Base-by-base conservation (phyloP, 2,329 filamentous ascomycete species). In the Fusarium heterosporum region DNA sequence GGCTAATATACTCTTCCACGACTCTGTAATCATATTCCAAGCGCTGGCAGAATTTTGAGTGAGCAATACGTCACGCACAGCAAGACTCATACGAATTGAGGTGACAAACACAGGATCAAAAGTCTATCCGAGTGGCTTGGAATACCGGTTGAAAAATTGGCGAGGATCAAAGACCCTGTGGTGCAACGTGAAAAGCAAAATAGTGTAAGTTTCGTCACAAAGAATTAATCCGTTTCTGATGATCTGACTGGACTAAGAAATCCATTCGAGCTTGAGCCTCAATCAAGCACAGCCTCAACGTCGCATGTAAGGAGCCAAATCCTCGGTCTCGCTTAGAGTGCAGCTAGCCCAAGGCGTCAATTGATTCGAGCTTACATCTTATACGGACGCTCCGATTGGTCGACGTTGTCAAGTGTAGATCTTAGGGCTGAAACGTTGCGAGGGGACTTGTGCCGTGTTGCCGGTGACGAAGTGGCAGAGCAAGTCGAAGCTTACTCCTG, bases 391-490 rank as follows among this genome's bases (percentile, higher is more conserved):
- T 32, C 43, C 56, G 7, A 67, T 67, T 63, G 51, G 63, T 12
- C 28, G 12, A 11, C 22, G 11, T 11, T 11, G 9, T 17, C 8
- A 22, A n/a, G 19, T 22, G 17, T 12, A 29, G 19, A 38, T 58
- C 29, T 17, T 63, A 64, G 59, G 60, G 59, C 51, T 63, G 60
- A 64, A 39, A 42, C 14, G 51, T 47, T 64, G 17, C 51, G 14
- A 16, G 17, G n/a, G 14, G 30, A 36, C 25, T 16, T n/a, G 16
- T 63, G 63, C 63, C 63, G 58, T 9, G 40, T 29, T 64, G 26
- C 64, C 48, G 64, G 64, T 68, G 64, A 67, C 59, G 60, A 47
- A 48, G 59, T 65, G 49, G 64, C 59, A 49, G 40, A 47, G 11
- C 17, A 14, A 46, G 14, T 13, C 13, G 26, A 29, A 55, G 43